A percentile compares a stretch with the other conserved stretches of the same genome.
These are phyloP conservation scores for Trypanosoma rangeli DNA, from an alignment of 208 protist genomes.

Conservation along the genomic window DNA sequence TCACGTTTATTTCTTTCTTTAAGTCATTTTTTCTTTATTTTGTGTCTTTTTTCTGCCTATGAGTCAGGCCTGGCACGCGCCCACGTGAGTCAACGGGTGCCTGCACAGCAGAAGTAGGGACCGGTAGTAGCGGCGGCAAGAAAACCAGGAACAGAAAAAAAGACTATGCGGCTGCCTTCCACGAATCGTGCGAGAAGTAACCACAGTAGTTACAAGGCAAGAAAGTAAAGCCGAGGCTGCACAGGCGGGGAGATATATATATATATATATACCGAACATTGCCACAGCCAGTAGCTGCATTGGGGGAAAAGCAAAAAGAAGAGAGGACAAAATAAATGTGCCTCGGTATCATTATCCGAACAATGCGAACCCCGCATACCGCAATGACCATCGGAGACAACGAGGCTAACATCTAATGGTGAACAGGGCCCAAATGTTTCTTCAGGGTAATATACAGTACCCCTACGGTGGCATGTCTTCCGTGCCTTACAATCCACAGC, in stretches of 20 bases:
- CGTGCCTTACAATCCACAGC: background rate
- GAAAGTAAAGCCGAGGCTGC: no score
- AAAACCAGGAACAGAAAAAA: background rate
- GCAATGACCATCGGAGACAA: background rate
- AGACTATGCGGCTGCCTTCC: background rate
- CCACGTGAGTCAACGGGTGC: background rate
- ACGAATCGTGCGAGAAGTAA: background rate
- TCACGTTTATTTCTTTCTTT: background rate
- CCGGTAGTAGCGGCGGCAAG: background rate
- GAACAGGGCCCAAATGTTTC: background rate
- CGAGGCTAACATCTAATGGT: background rate
- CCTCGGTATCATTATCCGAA: background rate
- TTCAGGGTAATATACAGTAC: background rate
- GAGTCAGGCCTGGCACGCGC: background rate
- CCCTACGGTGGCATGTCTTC: background rate
- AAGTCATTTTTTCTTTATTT: slow-evolving; percentile 4
- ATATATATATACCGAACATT: background rate
- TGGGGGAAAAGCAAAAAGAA: background rate
- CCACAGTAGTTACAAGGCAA: background rate
- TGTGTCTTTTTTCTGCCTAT: background rate
- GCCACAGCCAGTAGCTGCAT: background rate
- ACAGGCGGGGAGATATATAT: background rate
- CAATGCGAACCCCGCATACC: background rate
- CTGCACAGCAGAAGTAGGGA: background rate
- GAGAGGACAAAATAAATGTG: background rate